Percentiles rank a stretch among this genome's conserved stretches.
Evolutionary conservation across 139 green algal genomes (phyloP).

Genomic region (Tetradesmus lagerheimii): DNA sequence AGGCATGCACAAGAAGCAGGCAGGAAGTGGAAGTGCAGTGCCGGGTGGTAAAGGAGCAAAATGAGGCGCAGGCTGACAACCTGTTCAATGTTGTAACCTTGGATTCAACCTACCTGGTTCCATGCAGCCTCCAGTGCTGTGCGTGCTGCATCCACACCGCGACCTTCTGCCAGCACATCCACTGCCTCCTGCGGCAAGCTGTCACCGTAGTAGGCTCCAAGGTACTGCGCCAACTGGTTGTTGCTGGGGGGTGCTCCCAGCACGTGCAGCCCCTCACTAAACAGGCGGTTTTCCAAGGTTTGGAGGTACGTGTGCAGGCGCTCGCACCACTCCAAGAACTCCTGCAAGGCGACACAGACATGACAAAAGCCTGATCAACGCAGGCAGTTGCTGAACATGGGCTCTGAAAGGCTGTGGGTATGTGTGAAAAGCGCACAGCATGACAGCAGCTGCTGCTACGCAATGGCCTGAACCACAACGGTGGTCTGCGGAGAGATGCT

Average conservation of each 20-base stretch:
- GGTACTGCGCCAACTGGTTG: slow-evolving; percentile 74
- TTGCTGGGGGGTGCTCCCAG: slow-evolving; percentile 78
- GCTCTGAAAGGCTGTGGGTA: slow-evolving; percentile 91
- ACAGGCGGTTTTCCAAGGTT: slow-evolving; percentile 94
- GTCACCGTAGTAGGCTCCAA: slow-evolving; percentile 80
- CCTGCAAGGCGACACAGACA: slow-evolving; percentile 4
- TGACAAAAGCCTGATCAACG: too few relatives aligned
- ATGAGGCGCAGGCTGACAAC: too few relatives aligned
- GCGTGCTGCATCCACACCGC: slow-evolving; percentile 52
- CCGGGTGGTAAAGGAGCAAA: too few relatives aligned
- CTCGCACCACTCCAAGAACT: slow-evolving; percentile 27
- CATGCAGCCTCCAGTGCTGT: slow-evolving; percentile 57
- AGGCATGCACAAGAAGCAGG: too few relatives aligned
- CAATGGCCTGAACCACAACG: too few relatives aligned
- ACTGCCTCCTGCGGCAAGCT: slow-evolving; percentile 73
- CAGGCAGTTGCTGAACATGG: too few relatives aligned
- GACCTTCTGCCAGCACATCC: slow-evolving; percentile 64
- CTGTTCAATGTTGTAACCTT: too few relatives aligned
- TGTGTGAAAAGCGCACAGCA: too few relatives aligned
- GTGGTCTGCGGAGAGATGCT: too few relatives aligned
- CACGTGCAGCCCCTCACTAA: slow-evolving; percentile 95
- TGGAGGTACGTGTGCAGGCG: slow-evolving; percentile 90
- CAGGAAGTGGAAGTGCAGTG: too few relatives aligned
- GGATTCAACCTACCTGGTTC: slow-evolving; percentile 30
- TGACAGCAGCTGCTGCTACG: slow-evolving; percentile 17